Conservation (phyloP, 192 early-diverging fungal genomes). For the Umbelopsis isabellina region DNA sequence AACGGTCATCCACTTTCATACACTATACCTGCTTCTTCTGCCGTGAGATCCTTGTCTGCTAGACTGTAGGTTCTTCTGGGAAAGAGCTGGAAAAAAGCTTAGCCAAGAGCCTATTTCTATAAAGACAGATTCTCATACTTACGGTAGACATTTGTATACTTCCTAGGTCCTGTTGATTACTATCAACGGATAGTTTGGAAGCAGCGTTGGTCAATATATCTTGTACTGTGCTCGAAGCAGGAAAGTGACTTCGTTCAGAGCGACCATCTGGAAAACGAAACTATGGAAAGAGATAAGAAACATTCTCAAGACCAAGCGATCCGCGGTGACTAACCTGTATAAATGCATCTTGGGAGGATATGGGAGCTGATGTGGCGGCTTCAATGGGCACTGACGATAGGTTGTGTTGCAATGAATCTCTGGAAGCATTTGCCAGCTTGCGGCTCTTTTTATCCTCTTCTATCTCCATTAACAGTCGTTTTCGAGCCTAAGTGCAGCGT, state of each 20-base stretch:
- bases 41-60: background rate
- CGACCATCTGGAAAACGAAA: conserved; percentile 10
- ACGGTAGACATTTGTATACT: conserved; percentile 9
- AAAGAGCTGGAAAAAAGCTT: background rate
- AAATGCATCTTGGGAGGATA: background rate
- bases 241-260: background rate
- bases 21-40: background rate
- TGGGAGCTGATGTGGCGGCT: background rate
- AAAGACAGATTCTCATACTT: background rate
- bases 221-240: background rate
- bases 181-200: background rate
- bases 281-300: background rate
- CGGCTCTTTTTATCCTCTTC: conserved; percentile 9
- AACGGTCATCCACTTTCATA: background rate
- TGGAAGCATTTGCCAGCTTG: background rate
- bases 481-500: background rate
- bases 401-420: background rate
- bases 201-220: background rate
- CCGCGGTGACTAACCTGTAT: background rate
- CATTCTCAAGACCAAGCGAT: background rate
- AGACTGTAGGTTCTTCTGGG: conserved; percentile 4
- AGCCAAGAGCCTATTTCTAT: background rate
- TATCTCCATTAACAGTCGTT: background rate
- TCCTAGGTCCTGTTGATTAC: background rate
- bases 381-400: background rate